Conservation (phyloP, 352 stramenopile genomes). For the Aphanomyces astaci region DNA sequence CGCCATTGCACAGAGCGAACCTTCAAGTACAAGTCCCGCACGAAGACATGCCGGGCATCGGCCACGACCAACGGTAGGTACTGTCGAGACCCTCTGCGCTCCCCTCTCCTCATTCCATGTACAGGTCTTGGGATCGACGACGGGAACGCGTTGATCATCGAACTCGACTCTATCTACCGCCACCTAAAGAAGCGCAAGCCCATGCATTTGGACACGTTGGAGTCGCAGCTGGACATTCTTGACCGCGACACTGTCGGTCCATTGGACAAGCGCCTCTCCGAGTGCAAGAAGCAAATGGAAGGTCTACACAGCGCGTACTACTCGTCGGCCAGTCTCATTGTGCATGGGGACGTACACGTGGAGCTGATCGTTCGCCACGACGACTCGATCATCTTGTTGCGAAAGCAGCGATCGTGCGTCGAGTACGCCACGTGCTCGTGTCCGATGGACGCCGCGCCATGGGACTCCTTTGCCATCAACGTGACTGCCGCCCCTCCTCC, state of each 20-base stretch:
- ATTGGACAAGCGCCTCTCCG: conserved; percentile 44
- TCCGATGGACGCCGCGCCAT: conserved; percentile 40
- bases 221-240: conserved; percentile 48
- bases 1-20: conserved; percentile 37
- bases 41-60: conserved; percentile 35
- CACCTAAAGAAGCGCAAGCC: conserved; percentile 34
- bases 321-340: conserved; percentile 38
- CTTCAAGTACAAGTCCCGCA: conserved; percentile 40
- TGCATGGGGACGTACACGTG: conserved; percentile 47
- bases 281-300: conserved; percentile 38
- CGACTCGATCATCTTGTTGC: background rate
- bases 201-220: conserved; percentile 36
- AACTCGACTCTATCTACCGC: conserved; percentile 33
- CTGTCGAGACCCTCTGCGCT: conserved; percentile 30
- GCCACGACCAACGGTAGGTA: conserved; percentile 43
- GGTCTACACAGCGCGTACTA: conserved; percentile 38
- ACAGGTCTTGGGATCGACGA: conserved; percentile 69
- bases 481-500: too few relatives aligned
- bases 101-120: background rate
- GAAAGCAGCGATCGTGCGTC: conserved; percentile 38
- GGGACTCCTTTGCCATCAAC: conserved; percentile 34
- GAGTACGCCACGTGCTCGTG: conserved; percentile 38
- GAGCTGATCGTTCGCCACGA: conserved; percentile 30
- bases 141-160: conserved; percentile 35
- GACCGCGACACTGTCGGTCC: conserved; percentile 48